These are phyloP conservation scores for Wallacemonas sp. DNA, from an alignment of 208 protist species.

Conservation along the genomic window DNA sequence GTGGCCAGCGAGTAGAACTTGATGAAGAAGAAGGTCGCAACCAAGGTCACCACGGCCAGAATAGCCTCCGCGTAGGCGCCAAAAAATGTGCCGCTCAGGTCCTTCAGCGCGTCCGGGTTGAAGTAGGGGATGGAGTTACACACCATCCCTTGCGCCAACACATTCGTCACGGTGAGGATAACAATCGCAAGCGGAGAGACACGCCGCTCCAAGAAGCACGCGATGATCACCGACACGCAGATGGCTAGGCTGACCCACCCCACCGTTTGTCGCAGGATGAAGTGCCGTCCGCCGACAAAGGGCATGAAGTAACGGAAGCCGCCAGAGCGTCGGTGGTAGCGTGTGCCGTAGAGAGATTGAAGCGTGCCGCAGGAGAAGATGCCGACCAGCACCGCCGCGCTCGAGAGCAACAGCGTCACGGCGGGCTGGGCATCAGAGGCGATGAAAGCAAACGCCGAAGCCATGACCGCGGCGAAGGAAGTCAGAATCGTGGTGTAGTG, in stretches of 20 bases:
- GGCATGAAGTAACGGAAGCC: slow-evolving; percentile 74
- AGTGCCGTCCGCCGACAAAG: slow-evolving; percentile 55
- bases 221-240: slow-evolving; percentile 36
- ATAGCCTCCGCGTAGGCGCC: slow-evolving; percentile 71
- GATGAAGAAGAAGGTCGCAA: slow-evolving; percentile 60
- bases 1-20: slow-evolving; percentile 40
- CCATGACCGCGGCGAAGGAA: slow-evolving; percentile 31
- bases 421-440: slow-evolving; percentile 39
- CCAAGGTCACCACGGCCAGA: slow-evolving; percentile 49
- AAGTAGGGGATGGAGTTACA: slow-evolving; percentile 51
- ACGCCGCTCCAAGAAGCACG: slow-evolving; percentile 40
- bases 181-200: slow-evolving; percentile 37
- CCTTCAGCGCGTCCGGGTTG: slow-evolving; percentile 27
- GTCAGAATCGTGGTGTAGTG: slow-evolving; percentile 53
- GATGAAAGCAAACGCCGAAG: slow-evolving; percentile 51
- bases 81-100: slow-evolving; percentile 31
- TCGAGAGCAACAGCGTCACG: slow-evolving; percentile 61
- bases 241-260: slow-evolving; percentile 62
- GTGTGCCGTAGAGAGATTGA: slow-evolving; percentile 61
- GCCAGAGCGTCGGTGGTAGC: slow-evolving; percentile 44
- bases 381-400: slow-evolving; percentile 38
- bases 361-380: slow-evolving; percentile 59
- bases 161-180: slow-evolving; percentile 37
- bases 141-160: slow-evolving; percentile 48
- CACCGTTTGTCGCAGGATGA: slow-evolving; percentile 51